A percentile compares a stretch with the other conserved stretches of the same genome.
Conservation (phyloP, 352 stramenopile species). For the Phytophthora capsici region DNA sequence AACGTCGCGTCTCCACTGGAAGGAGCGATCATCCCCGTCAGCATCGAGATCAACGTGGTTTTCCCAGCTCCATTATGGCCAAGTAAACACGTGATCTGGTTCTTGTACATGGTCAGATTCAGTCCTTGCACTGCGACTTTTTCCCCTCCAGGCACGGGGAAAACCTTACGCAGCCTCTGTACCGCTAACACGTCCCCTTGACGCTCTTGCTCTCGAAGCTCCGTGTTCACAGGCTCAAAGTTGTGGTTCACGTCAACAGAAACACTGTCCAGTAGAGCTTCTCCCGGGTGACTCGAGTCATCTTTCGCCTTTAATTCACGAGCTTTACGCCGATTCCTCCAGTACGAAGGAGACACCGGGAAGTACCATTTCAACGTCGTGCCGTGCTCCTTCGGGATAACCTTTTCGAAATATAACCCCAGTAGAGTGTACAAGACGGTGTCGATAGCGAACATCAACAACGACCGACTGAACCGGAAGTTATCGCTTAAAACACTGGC, state of each 20-base stretch:
- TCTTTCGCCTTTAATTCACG: slow-evolving; percentile 21
- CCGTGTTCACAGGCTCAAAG: slow-evolving; percentile 45
- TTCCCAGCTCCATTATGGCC: slow-evolving; percentile 95
- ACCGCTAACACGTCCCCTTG: slow-evolving; percentile 49
- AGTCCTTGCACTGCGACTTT: slow-evolving; percentile 87
- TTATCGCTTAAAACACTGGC: slow-evolving; percentile 53
- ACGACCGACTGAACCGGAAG: slow-evolving; percentile 61
- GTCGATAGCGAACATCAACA: slow-evolving; percentile 90
- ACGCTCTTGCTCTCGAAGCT: slow-evolving; percentile 48
- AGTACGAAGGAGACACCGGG: slow-evolving; percentile 85
- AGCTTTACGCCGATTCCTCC: slow-evolving; percentile 41
- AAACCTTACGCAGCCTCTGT: slow-evolving; percentile 64
- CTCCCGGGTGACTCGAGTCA: slow-evolving; percentile 16
- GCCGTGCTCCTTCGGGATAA: slow-evolving; percentile 93
- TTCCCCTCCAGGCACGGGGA: slow-evolving; percentile 73
- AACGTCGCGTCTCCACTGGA: slow-evolving; percentile 70
- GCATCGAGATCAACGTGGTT: slow-evolving; percentile 91
- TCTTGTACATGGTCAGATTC: slow-evolving; percentile 89
- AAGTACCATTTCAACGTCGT: slow-evolving; percentile 94
- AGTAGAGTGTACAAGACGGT: slow-evolving; percentile 88
- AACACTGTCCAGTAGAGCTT: slow-evolving; percentile 39
- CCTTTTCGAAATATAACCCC: slow-evolving; percentile 92
- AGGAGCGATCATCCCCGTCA: slow-evolving; percentile 85
- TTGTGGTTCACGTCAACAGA: slow-evolving; percentile 42
- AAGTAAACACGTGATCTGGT: slow-evolving; percentile 92